Conservation (phyloP, 495 filamentous ascomycete species). For the Rusavskia elegans region DNA sequence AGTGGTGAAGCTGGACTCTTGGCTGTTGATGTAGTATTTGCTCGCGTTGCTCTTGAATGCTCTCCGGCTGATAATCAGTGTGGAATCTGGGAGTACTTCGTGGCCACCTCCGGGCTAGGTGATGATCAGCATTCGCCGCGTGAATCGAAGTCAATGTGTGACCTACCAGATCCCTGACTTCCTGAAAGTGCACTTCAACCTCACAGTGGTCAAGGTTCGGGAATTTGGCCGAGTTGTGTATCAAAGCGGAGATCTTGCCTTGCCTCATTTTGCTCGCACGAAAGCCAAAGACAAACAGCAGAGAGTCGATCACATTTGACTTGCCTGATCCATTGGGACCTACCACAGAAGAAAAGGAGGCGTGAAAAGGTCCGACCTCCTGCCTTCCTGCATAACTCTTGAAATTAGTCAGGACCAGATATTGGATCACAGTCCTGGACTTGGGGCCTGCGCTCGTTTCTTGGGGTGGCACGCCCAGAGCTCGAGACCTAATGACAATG, state of each 20-base stretch:
- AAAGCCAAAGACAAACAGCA: slow-evolving; percentile 97
- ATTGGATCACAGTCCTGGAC: slow-evolving; percentile 76
- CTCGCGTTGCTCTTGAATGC: slow-evolving; percentile 97
- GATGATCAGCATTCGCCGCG: slow-evolving; percentile 9
- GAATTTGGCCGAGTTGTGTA: slow-evolving; percentile 82
- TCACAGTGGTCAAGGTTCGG: slow-evolving; percentile 82
- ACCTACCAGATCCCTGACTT: slow-evolving; percentile 65
- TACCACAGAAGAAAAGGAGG: slow-evolving; percentile 97
- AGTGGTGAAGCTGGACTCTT: slow-evolving; percentile 73
- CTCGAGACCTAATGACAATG: slow-evolving; percentile 78
- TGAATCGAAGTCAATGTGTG: neutral
- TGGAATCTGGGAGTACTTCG: slow-evolving; percentile 64
- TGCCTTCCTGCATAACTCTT: slow-evolving; percentile 96
- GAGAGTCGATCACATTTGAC: slow-evolving; percentile 95
- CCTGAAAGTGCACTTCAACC: slow-evolving; percentile 88
- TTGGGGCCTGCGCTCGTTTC: slow-evolving; percentile 61
- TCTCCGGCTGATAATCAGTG: slow-evolving; percentile 72
- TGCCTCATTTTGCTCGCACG: slow-evolving; percentile 98
- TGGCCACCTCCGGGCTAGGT: slow-evolving; percentile 46
- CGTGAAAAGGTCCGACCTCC: slow-evolving; percentile 90
- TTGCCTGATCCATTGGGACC: slow-evolving; percentile 97
- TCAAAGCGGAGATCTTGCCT: slow-evolving; percentile 93
- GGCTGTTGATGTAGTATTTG: slow-evolving; percentile 90
- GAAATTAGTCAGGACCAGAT: slow-evolving; percentile 83
- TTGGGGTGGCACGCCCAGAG: slow-evolving; percentile 42